These are phyloP conservation scores for Puccinia polysora DNA, from an alignment of 1,284 basidiomycete genomes.

Conservation along the genomic window DNA sequence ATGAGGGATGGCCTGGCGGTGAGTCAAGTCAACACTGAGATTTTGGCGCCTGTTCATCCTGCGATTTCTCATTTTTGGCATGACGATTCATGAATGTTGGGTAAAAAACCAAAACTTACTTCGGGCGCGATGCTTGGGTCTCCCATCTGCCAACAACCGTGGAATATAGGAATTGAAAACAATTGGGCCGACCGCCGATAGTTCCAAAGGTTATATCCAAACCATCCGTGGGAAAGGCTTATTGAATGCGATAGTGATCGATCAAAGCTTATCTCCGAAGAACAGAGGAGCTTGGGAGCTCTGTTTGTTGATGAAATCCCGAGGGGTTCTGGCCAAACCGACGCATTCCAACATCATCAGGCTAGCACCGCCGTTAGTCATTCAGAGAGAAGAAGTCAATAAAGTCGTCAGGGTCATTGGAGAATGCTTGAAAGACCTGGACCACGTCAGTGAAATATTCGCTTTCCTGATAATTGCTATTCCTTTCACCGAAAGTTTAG, in stretches of 20 bases:
- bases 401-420: constrained; percentile 72
- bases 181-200: constrained; percentile 17
- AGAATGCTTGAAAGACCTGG: constrained; percentile 72
- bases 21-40: not conserved
- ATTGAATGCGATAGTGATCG: constrained; percentile 89
- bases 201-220: constrained; percentile 23
- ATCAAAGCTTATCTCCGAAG: constrained; percentile 69
- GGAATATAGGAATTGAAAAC: constrained; percentile 24
- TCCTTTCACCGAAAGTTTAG: too few species aligned
- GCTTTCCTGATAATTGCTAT: too few species aligned
- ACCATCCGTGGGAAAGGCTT: constrained; percentile 78
- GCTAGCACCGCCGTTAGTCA: constrained; percentile 91
- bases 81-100: too few species aligned
- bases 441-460: constrained; percentile 68
- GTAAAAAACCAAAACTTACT: too few species aligned
- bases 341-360: constrained; percentile 94
- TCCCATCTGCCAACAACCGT: not conserved
- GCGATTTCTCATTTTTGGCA: not conserved
- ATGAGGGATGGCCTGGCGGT: constrained; percentile 58
- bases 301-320: constrained; percentile 83
- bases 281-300: constrained; percentile 91
- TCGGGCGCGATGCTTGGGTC: too few species aligned
- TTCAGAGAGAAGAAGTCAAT: constrained; percentile 74
- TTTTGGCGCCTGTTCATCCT: not conserved
- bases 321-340: constrained; percentile 88